Evolutionary conservation across 352 stramenopile species (phyloP).

Genomic region (Aphanomyces stellatus): DNA sequence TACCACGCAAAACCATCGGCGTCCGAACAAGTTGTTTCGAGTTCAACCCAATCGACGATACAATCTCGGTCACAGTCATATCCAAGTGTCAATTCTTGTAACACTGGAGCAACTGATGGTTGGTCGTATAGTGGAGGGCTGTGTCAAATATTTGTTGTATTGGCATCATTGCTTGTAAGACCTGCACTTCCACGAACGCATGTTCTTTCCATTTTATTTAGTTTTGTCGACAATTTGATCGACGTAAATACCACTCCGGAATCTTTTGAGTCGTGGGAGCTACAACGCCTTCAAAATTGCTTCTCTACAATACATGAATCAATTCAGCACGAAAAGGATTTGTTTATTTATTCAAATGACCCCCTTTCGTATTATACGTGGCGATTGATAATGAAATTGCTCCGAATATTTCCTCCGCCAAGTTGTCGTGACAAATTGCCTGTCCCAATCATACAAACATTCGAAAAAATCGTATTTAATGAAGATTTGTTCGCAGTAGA

Average conservation of each 20-base stretch:
- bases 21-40: background rate
- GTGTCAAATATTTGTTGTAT: background rate
- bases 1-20: background rate
- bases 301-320: background rate
- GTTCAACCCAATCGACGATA: background rate
- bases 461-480: background rate
- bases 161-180: background rate
- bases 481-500: background rate
- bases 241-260: background rate
- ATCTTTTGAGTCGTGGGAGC: background rate
- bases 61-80: background rate
- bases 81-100: background rate
- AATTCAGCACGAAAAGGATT: background rate
- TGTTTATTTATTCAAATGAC: background rate
- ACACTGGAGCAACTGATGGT: too few relatives aligned
- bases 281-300: background rate
- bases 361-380: background rate
- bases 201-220: background rate
- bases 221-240: background rate
- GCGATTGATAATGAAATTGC: background rate
- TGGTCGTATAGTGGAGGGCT: slow-evolving; percentile 1
- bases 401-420: background rate
- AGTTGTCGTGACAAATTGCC: background rate
- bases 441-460: background rate
- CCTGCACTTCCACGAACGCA: background rate